Percentiles rank a stretch among this genome's conserved stretches.
Conservation (phyloP, 2,329 filamentous ascomycete species). For the Sporothrix schenckii region DNA sequence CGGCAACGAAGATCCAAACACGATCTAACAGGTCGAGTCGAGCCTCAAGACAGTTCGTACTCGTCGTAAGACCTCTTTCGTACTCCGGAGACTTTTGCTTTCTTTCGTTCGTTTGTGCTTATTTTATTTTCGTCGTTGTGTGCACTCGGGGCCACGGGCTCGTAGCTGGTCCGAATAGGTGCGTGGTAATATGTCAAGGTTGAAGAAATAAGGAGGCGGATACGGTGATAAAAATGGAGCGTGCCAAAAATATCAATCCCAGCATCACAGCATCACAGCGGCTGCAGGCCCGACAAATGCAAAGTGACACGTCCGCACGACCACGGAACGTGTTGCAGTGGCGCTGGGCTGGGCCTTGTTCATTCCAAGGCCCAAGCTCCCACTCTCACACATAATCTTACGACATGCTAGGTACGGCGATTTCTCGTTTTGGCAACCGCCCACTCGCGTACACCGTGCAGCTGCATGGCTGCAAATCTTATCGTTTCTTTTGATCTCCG, state of each 20-base stretch:
- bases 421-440: conserved; percentile 2
- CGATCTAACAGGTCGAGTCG: too few species aligned
- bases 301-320: background rate
- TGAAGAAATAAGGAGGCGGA: background rate
- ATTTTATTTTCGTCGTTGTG: background rate
- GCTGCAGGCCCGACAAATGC: too few species aligned
- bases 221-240: background rate
- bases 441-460: background rate
- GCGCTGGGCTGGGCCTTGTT: background rate
- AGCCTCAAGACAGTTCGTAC: too few species aligned
- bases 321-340: background rate
- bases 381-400: too few species aligned
- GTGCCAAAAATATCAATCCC: too few species aligned
- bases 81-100: background rate
- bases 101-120: too few species aligned
- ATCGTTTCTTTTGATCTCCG: too few species aligned
- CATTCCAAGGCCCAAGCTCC: background rate
- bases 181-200: background rate
- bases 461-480: background rate
- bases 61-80: background rate
- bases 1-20: too few species aligned
- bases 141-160: conserved; percentile 7
- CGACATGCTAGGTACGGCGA: background rate
- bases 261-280: too few species aligned
- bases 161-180: background rate